These are phyloP conservation scores for Lumnitzera racemosa DNA, from an alignment of 345 rosid species.

Conservation along the genomic window DNA sequence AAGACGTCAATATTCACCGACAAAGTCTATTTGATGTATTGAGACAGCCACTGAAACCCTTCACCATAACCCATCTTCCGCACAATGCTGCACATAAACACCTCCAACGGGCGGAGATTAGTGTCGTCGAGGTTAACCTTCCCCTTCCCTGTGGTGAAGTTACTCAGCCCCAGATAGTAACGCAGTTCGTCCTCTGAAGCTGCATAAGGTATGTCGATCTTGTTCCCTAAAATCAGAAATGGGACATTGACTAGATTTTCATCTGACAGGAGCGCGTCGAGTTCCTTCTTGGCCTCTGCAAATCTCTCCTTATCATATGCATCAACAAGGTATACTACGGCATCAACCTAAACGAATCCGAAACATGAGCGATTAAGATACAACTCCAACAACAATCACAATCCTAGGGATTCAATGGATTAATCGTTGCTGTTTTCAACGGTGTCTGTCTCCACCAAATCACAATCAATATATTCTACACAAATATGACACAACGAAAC, in stretches of 20 bases:
- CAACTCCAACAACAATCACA: no score
- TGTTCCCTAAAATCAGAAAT: constrained; percentile 68
- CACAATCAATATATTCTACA: no score
- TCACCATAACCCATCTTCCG: constrained; percentile 85
- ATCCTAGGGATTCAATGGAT: no score
- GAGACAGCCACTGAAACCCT: constrained; percentile 71
- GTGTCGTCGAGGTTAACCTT: constrained; percentile 40
- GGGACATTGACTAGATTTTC: constrained; percentile 55
- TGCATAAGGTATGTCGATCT: constrained; percentile 72
- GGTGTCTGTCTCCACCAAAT: no score
- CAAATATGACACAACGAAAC: no score
- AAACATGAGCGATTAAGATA: no score
- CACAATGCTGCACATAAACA: constrained; percentile 80
- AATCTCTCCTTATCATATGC: constrained; percentile 70
- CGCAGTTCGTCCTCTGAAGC: constrained; percentile 68
- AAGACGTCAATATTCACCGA: background rate
- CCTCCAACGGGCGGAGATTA: constrained; percentile 59
- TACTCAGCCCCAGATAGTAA: constrained; percentile 53
- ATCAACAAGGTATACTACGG: constrained; percentile 71
- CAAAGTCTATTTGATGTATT: constrained; percentile 39
- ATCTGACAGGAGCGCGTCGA: constrained; percentile 64
- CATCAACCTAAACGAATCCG: constrained; percentile 45
- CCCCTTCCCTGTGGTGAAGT: constrained; percentile 73
- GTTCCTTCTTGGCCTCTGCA: constrained; percentile 59
- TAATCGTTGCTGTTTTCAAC: no score